Evolutionary conservation across 148 eudicot genomes (phyloP).

Genomic region (Vaccinium darrowii): DNA sequence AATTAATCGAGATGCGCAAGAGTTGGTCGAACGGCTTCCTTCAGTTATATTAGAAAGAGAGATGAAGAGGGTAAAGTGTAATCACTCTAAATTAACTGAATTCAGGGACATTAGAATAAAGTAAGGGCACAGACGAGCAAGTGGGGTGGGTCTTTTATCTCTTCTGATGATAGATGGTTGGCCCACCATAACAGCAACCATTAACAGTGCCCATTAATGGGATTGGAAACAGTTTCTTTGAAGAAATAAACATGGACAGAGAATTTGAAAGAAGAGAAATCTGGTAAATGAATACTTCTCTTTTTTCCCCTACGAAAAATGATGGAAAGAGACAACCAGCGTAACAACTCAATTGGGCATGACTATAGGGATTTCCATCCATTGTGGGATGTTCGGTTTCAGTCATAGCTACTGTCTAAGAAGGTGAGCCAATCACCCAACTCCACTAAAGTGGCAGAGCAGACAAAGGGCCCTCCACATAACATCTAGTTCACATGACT

Average conservation of each 20-base stretch:
- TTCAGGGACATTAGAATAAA: background rate
- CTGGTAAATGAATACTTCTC: background rate
- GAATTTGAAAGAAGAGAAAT: background rate
- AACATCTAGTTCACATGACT: no score
- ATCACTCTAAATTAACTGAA: background rate
- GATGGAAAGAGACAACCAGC: no score
- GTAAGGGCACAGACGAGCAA: background rate
- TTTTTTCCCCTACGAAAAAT: no score
- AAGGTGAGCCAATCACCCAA: no score
- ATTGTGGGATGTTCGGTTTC: no score
- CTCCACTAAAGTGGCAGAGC: no score
- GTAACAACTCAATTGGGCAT: no score
- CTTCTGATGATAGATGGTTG: background rate
- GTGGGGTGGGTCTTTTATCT: background rate
- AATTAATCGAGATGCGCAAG: background rate
- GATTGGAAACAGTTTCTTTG: background rate
- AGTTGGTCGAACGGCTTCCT: no score
- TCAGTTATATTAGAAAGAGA: background rate
- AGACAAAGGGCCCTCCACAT: no score
- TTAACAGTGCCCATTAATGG: background rate
- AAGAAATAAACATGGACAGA: background rate
- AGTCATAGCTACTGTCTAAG: no score
- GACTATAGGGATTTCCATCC: no score
- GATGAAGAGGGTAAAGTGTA: background rate
- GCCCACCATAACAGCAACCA: background rate